phyloP scores from a whole-genome alignment of 140 eudicot genomes.

The Stevia rebaudiana region DNA sequence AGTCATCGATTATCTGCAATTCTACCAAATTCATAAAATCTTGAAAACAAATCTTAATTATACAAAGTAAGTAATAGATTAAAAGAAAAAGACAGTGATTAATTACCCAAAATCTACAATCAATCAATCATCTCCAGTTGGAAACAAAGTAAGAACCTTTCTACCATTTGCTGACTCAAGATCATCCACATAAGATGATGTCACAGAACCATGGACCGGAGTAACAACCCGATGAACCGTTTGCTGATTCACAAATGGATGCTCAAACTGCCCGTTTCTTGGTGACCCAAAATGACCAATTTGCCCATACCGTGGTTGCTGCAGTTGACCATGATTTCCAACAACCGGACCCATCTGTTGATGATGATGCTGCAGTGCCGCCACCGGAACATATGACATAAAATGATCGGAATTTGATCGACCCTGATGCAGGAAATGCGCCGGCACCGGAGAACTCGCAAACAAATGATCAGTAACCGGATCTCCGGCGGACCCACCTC shows the following conservation, averaged over 20 bases:
- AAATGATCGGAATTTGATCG: constrained; percentile 56
- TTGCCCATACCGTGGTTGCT: constrained; percentile 53
- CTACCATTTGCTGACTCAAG: constrained; percentile 70
- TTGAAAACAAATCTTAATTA: background rate
- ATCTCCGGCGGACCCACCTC: constrained; percentile 41
- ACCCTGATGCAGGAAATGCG: constrained; percentile 68
- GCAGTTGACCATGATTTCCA: constrained; percentile 33
- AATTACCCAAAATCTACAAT: too few relatives aligned
- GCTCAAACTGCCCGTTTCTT: constrained; percentile 68
- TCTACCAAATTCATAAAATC: background rate
- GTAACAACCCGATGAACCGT: constrained; percentile 51
- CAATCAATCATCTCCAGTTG: constrained; percentile 71
- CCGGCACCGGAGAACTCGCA: constrained; percentile 92
- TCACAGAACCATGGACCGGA: constrained; percentile 39
- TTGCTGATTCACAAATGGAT: constrained; percentile 52
- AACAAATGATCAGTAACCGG: constrained; percentile 75
- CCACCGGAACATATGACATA: constrained; percentile 55
- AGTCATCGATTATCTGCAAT: background rate
- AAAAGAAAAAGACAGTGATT: background rate
- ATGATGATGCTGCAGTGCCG: constrained; percentile 46
- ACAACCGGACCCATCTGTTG: constrained; percentile 44
- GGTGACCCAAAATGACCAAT: constrained; percentile 70
- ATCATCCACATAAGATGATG: constrained; percentile 61
- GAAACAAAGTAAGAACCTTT: constrained; percentile 84
- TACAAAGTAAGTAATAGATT: background rate